A percentile compares a stretch with the other conserved stretches of the same genome.
Evolutionary conservation across 768 basidiomycete genomes (phyloP).

Genomic region (Arthromyces matolae): DNA sequence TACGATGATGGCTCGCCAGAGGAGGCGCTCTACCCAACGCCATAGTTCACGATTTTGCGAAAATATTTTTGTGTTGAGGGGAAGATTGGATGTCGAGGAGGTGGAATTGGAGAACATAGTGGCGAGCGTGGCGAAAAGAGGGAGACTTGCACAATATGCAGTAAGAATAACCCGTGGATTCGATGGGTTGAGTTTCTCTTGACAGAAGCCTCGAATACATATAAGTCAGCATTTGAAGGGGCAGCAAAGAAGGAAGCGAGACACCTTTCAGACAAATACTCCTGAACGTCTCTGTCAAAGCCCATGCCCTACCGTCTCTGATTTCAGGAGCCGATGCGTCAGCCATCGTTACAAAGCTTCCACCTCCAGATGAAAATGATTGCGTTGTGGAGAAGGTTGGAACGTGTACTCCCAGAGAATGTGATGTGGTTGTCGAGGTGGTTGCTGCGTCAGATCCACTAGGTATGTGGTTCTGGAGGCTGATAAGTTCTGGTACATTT

Average conservation of each 20-base stretch:
- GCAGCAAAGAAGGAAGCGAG: slow-evolving; percentile 11
- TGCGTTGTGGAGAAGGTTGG: slow-evolving; percentile 30
- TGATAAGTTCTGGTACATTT: slow-evolving; percentile 50
- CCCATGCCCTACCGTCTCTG: slow-evolving; percentile 69
- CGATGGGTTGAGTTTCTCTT: slow-evolving; percentile 55
- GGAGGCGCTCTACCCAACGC: slow-evolving; percentile 77
- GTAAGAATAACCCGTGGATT: slow-evolving; percentile 50
- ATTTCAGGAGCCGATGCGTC: slow-evolving; percentile 49
- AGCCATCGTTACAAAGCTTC: slow-evolving; percentile 44
- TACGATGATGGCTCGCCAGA: slow-evolving; percentile 77
- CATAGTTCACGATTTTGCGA: slow-evolving; percentile 75
- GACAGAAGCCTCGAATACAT: slow-evolving; percentile 60
- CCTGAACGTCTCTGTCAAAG: slow-evolving; percentile 67
- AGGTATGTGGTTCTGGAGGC: slow-evolving; percentile 53
- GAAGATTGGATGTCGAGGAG: slow-evolving; percentile 33
- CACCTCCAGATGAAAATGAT: slow-evolving; percentile 47
- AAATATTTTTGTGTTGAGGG: slow-evolving; percentile 41
- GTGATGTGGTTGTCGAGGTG: slow-evolving; percentile 28
- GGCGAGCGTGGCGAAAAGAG: slow-evolving; percentile 42
- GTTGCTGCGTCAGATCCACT: slow-evolving; percentile 32
- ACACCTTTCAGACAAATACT: slow-evolving; percentile 77
- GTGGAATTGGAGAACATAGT: slow-evolving; percentile 19
- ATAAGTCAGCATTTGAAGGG: background rate
- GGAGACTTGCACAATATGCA: slow-evolving; percentile 51
- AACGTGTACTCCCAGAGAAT: slow-evolving; percentile 28